Conservation (phyloP, 192 early-diverging fungal genomes). For the Dispira simplex region DNA sequence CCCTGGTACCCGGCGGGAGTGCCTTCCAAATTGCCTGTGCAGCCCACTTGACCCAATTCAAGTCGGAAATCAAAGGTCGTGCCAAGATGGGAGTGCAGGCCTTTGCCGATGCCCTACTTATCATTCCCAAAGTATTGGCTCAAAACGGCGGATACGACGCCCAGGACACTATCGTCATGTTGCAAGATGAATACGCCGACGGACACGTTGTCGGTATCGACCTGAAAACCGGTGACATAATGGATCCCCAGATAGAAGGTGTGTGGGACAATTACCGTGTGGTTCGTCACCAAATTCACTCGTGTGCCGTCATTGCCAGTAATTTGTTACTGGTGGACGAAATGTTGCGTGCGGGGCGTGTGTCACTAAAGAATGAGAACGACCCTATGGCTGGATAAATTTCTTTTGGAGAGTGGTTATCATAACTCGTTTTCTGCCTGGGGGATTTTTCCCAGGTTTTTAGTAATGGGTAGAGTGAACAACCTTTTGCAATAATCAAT, state of each 20-base stretch:
- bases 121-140: slow-evolving; percentile 94
- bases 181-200: slow-evolving; percentile 83
- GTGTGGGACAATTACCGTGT: slow-evolving; percentile 99
- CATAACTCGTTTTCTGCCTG: no score
- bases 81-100: slow-evolving; percentile 95
- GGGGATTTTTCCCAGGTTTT: no score
- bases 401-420: no score
- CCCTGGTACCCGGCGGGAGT: slow-evolving; percentile 84
- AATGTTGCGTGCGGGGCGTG: slow-evolving; percentile 73
- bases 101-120: slow-evolving; percentile 88
- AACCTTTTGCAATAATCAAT: no score
- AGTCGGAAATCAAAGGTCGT: slow-evolving; percentile 77
- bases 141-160: slow-evolving; percentile 92
- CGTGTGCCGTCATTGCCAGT: slow-evolving; percentile 92
- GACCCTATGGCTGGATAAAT: slow-evolving; percentile 5
- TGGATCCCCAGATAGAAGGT: slow-evolving; percentile 84
- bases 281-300: slow-evolving; percentile 88
- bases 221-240: slow-evolving; percentile 81
- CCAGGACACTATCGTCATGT: slow-evolving; percentile 85
- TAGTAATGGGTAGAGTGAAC: no score
- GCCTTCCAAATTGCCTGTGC: slow-evolving; percentile 90
- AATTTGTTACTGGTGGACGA: slow-evolving; percentile 97
- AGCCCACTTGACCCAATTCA: slow-evolving; percentile 72
- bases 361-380: slow-evolving; percentile 24
- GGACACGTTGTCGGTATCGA: slow-evolving; percentile 91